phyloP scores from a whole-genome alignment of 371 early-diverging fungal species.

The Mucor lusitanicus region DNA sequence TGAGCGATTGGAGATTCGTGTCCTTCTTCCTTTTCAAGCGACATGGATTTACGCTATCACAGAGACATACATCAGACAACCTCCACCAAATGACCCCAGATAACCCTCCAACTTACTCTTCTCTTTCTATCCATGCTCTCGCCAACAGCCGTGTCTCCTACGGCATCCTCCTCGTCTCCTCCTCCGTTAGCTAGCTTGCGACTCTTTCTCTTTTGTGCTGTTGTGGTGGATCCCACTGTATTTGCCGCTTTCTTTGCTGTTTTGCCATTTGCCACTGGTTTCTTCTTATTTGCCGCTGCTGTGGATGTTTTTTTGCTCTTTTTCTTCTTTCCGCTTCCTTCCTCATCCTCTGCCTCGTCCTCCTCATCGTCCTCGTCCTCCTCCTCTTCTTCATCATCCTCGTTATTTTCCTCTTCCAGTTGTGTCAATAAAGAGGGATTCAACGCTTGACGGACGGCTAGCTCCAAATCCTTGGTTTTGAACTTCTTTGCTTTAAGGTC shows the following conservation, averaged over 20 bases:
- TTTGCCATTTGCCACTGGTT: conserved; percentile 13
- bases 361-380: conserved; percentile 21
- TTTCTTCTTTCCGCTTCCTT: conserved; percentile 6
- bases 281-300: conserved; percentile 18
- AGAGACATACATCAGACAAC: background rate
- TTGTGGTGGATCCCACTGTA: background rate
- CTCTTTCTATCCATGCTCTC: conserved; percentile 28
- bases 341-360: background rate
- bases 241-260: conserved; percentile 4
- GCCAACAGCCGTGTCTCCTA: conserved; percentile 20
- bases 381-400: conserved; percentile 26
- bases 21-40: conserved; percentile 26
- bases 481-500: conserved; percentile 40
- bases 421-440: conserved; percentile 19
- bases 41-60: conserved; percentile 39
- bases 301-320: conserved; percentile 10
- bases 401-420: conserved; percentile 21
- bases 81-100: background rate
- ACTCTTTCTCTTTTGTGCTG: conserved; percentile 25
- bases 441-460: conserved; percentile 46
- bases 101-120: conserved; percentile 25
- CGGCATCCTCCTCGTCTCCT: conserved; percentile 22
- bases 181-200: conserved; percentile 24
- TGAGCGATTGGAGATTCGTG: conserved; percentile 7
- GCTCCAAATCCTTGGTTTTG: conserved; percentile 35